Conservation (phyloP, 2,329 filamentous ascomycete genomes). For the Chaetomium olivaceum region DNA sequence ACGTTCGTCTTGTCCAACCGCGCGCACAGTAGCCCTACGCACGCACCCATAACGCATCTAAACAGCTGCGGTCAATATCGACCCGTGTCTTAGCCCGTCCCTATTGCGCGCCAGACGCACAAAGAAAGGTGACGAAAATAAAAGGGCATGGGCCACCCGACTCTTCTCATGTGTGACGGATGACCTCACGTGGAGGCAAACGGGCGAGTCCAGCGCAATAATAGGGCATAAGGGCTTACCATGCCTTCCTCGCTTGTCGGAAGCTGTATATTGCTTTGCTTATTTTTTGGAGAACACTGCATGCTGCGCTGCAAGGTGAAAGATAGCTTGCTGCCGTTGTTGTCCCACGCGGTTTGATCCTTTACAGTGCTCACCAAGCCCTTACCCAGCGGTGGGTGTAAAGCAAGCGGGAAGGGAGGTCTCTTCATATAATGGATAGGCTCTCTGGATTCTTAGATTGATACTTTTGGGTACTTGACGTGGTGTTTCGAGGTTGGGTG, state of each 20-base stretch:
- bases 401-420: background rate
- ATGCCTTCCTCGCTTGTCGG: background rate
- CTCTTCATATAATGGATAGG: background rate
- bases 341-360: background rate
- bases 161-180: background rate
- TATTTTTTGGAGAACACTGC: background rate
- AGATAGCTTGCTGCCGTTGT: background rate
- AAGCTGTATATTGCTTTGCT: slow-evolving; percentile 10
- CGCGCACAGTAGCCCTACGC: background rate
- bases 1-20: background rate
- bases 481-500: background rate
- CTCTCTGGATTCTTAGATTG: background rate
- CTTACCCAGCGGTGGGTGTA: background rate
- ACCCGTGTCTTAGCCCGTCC: slow-evolving; percentile 6
- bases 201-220: background rate
- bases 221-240: background rate
- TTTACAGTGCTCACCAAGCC: background rate
- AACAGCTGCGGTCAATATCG: slow-evolving; percentile 1
- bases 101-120: background rate
- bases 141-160: background rate
- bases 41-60: background rate
- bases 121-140: background rate
- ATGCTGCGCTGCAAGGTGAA: background rate
- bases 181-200: background rate
- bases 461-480: background rate